Conservation (phyloP, 23 red algal genomes). For the Chondrus crispus region DNA sequence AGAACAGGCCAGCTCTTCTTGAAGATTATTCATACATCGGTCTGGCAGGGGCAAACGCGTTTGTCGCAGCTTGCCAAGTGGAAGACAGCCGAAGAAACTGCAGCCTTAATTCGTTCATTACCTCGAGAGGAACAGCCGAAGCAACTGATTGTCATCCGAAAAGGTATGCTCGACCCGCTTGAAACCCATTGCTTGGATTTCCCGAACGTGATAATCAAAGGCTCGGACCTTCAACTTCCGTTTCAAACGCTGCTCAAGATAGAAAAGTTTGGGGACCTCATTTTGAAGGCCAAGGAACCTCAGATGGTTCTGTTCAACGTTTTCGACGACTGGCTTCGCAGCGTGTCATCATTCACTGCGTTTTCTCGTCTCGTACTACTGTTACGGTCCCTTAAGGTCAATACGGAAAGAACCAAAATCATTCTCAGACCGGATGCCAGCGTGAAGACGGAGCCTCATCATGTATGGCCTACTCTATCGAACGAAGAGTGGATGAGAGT, state of each 20-base stretch:
- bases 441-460: constrained; percentile 69
- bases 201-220: constrained; percentile 87
- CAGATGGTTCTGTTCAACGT: constrained; percentile 90
- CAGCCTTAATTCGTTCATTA: constrained; percentile 89
- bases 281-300: constrained; percentile 78
- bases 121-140: constrained; percentile 91
- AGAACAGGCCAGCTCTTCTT: constrained; percentile 94
- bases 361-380: constrained; percentile 89
- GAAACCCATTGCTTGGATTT: constrained; percentile 87
- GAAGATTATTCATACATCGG: constrained; percentile 91
- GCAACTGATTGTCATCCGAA: constrained; percentile 84
- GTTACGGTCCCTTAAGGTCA: constrained; percentile 82
- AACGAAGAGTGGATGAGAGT: constrained; percentile 82
- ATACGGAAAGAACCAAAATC: constrained; percentile 66
- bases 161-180: constrained; percentile 90
- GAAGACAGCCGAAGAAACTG: constrained; percentile 96
- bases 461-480: constrained; percentile 84
- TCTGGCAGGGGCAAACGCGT: constrained; percentile 96
- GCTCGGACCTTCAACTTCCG: constrained; percentile 79
- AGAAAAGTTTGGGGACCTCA: constrained; percentile 82
- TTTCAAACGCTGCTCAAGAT: constrained; percentile 86
- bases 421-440: constrained; percentile 82
- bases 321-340: constrained; percentile 91
- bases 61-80: constrained; percentile 95
- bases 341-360: constrained; percentile 84